Base-by-base conservation (phyloP, 495 filamentous ascomycete genomes). In the Aspergillus conjunctus region DNA sequence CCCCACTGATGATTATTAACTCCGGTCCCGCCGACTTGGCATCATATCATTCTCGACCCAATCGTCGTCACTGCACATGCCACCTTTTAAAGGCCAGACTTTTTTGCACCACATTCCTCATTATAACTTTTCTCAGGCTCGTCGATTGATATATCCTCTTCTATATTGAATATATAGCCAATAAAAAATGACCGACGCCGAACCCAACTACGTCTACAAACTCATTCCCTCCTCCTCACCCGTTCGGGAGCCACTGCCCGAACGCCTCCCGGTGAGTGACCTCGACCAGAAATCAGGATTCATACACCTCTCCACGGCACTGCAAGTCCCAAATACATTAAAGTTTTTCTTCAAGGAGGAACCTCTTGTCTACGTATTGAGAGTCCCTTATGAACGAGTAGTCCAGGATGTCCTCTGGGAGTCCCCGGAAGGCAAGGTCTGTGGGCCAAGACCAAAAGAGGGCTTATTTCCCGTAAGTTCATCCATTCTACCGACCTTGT, bases 331-430 rank as follows among this genome's bases (percentile, higher is more conserved):
- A 37, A 75, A 74, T 37, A 80, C 77, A 0, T 51, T 80, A 45
- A 78, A 96, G 73, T 66, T 88, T 73, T 62, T 93, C 85, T 59
- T 92, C 88, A 63, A 91, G 66, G 60, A 91, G 83, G 61, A 97
- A 76, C 68, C 85, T 72, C 67, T 91, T 81, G 51, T 92, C 83
- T 68, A 96, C 81, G 72, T 93, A 72, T 72, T 96, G 81, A 62
- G 92, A 83, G 71, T 93, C 79, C 45, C 81, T 60, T 92, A 96
- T 89, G 7, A 86, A 84, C 60, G 83, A 72, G 60, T 80, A 9
- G 62, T 63, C 14, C 57, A 65, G 20, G 51, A 76, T 59, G 70
- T 79, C 43, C 68, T 68, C 1, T 80, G 77, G 73, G 77, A 80
- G 52, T 71, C 71, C 9, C 76, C 76, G 0, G 75, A 79, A 52